A percentile compares a stretch with the other conserved stretches of the same genome.
Conservation (phyloP, 768 basidiomycete species). For the Russula brevipes region DNA sequence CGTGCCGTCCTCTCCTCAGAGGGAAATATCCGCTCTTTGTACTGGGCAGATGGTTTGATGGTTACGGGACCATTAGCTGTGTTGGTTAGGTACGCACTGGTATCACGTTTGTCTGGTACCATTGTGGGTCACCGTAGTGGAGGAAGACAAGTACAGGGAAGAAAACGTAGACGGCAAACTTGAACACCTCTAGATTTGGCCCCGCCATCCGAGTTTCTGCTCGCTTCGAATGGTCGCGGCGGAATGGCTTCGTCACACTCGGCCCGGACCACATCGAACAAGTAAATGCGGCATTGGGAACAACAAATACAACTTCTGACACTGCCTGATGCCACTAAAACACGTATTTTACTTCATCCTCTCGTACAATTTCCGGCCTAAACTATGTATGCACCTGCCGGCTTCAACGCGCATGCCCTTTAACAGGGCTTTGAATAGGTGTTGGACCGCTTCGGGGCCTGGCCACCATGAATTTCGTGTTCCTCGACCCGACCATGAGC, state of each 20-base stretch:
- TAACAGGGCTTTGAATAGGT: slow-evolving; percentile 69
- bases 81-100: slow-evolving; percentile 47
- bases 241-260: not conserved
- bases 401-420: slow-evolving; percentile 6
- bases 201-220: slow-evolving; percentile 43
- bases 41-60: slow-evolving; percentile 38
- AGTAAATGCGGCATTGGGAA: too few species aligned
- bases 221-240: not conserved
- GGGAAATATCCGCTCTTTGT: slow-evolving; percentile 68
- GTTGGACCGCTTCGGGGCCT: slow-evolving; percentile 44
- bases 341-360: not conserved
- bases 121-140: slow-evolving; percentile 83
- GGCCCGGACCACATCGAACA: not conserved
- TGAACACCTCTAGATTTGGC: slow-evolving; percentile 85
- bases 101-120: slow-evolving; percentile 74
- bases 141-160: slow-evolving; percentile 75
- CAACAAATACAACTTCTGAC: not conserved
- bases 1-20: slow-evolving; percentile 51
- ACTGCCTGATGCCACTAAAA: not conserved
- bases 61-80: not conserved
- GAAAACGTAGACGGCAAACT: slow-evolving; percentile 82
- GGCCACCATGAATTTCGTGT: slow-evolving; percentile 37
- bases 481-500: slow-evolving; percentile 38
- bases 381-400: not conserved
- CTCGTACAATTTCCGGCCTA: not conserved